Conservation (phyloP, 768 basidiomycete species). For the Dioszegia aurantiaca region DNA sequence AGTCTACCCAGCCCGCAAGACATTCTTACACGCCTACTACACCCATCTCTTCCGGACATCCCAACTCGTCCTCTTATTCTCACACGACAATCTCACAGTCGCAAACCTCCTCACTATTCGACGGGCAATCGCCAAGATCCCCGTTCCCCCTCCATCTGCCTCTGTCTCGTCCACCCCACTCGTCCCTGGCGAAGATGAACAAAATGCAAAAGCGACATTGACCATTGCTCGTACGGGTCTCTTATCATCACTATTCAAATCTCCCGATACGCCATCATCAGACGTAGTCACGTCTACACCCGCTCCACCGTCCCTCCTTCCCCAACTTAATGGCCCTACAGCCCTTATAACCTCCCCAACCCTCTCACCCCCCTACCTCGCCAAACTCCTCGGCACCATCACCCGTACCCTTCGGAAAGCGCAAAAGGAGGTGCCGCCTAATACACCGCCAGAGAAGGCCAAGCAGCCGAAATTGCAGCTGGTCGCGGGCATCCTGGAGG, state of each 20-base stretch:
- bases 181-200: constrained; percentile 15
- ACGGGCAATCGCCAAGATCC: constrained; percentile 63
- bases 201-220: constrained; percentile 56
- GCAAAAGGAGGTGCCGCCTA: constrained; percentile 22
- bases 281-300: constrained; percentile 63
- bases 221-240: constrained; percentile 67
- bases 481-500: constrained; percentile 77
- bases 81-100: constrained; percentile 69
- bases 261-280: too few relatives aligned
- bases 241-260: constrained; percentile 60
- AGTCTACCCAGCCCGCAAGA: constrained; percentile 73
- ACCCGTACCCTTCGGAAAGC: constrained; percentile 26
- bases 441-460: constrained; percentile 10
- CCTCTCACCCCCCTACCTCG: constrained; percentile 45
- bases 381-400: constrained; percentile 32
- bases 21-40: constrained; percentile 77
- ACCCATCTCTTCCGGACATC: constrained; percentile 63
- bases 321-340: constrained; percentile 40
- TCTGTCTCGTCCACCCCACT: constrained; percentile 34
- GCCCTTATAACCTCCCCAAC: constrained; percentile 44
- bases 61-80: constrained; percentile 72
- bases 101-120: constrained; percentile 67
- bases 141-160: constrained; percentile 17
- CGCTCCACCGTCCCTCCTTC: constrained; percentile 66
- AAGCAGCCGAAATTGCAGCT: constrained; percentile 57